These are phyloP conservation scores for Juglanconis oblonga DNA, from an alignment of 2,329 filamentous ascomycete species.

Conservation along the genomic window DNA sequence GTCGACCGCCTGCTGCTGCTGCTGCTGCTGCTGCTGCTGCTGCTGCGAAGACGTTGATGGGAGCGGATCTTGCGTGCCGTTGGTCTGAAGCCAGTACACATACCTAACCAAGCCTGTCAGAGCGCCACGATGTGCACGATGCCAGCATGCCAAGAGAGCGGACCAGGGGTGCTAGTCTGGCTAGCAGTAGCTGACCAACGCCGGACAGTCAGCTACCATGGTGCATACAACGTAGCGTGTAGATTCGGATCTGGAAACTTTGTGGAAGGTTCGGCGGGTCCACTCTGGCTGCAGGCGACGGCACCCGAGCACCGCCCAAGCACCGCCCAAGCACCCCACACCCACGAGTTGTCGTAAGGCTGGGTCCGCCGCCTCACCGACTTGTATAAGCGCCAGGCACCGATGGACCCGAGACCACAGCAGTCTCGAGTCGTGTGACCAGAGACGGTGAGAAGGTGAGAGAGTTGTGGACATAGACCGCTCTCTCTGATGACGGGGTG, in stretches of 20 bases:
- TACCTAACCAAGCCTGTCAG: too few relatives aligned
- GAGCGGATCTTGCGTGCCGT: background rate
- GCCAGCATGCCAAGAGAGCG: background rate
- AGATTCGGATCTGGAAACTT: background rate
- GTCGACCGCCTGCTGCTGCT: background rate
- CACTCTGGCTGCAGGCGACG: background rate
- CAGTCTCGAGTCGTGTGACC: constrained; percentile 8
- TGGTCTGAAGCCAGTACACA: too few relatives aligned
- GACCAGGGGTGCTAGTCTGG: too few relatives aligned
- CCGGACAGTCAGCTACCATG: too few relatives aligned
- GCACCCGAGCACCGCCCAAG: background rate
- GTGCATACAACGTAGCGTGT: background rate
- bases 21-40: too few relatives aligned
- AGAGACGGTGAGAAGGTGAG: constrained; percentile 1
- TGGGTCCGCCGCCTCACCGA: constrained; percentile 9
- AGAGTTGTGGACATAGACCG: background rate
- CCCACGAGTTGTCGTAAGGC: constrained; percentile 7
- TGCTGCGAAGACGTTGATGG: background rate
- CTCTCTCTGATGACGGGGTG: background rate
- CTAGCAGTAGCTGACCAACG: too few relatives aligned
- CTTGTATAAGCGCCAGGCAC: constrained; percentile 8
- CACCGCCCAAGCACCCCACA: background rate
- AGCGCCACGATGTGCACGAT: too few relatives aligned
- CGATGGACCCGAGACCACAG: constrained; percentile 3
- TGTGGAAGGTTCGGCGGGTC: background rate